Base-by-base conservation (phyloP, 2,329 filamentous ascomycete species). In the Fusarium pseudocircinatum region DNA sequence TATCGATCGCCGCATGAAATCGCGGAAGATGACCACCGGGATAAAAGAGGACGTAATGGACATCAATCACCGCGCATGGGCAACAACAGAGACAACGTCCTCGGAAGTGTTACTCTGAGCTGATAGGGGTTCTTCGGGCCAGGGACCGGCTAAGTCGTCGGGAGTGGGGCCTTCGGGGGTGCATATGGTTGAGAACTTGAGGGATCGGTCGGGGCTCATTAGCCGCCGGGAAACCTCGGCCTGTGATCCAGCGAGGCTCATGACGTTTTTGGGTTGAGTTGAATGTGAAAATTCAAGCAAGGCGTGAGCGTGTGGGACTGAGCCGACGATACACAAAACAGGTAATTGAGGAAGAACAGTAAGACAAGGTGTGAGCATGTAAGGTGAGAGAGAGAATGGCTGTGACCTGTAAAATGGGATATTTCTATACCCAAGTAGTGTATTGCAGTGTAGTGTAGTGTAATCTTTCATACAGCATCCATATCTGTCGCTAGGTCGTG, bases 161-260 rank as follows among this genome's bases (percentile, higher is more conserved):
- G 72, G 26, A 46, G 68, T 57, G 68, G 67, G 47, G 49, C 28
- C 40, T 50, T 65, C 24, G 37, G 57, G 52, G 46, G 10, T n/a
- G 36, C 16, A 40, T 20, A 40, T 52, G 49, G 47, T 54, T 63
- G 32, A 28, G 26, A 28, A 28, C 26, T 28, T 28, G 26, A 43
- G 52, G 47, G 52, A 63, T 56, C 58, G 56, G 59, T 67, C 69
- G 54, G 54, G 57, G 47, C 52, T 36, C 53, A 44, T 70, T 73
- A 73, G 72, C 63, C 68, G 71, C 75, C 60, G 53, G 64, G 67
- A 69, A 74, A 74, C 75, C 75, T 77, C 75, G 75, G 75, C 66
- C 73, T 75, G 54, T 56, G 60, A 57, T 74, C 30, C 59, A 73
- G 67, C 62, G 63, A 74, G 44, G 52, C 65, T 57, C 65, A 72